These are phyloP conservation scores for Candida gorgasii DNA, from an alignment of 805 yeast genomes.

Conservation along the genomic window DNA sequence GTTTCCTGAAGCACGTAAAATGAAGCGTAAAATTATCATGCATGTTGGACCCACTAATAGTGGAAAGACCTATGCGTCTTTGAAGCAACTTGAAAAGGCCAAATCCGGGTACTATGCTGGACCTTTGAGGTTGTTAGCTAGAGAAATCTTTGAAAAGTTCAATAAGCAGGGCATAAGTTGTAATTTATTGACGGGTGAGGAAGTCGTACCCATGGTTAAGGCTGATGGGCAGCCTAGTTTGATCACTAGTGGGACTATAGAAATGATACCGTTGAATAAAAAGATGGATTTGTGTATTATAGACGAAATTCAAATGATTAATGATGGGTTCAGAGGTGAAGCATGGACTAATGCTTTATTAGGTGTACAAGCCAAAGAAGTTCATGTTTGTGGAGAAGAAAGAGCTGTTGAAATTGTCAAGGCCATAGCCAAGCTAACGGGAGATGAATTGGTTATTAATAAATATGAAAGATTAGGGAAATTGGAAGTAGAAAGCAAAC, in stretches of 20 bases:
- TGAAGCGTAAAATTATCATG: constrained; percentile 78
- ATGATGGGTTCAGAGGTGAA: constrained; percentile 76
- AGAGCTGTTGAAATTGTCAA: constrained; percentile 71
- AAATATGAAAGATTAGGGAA: constrained; percentile 75
- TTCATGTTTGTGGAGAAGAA: constrained; percentile 93
- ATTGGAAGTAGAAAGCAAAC: constrained; percentile 50
- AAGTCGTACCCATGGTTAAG: constrained; percentile 71
- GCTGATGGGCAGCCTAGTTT: constrained; percentile 71
- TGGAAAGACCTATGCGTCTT: constrained; percentile 88
- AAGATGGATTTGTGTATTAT: constrained; percentile 84
- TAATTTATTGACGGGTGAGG: constrained; percentile 95
- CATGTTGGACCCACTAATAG: constrained; percentile 98
- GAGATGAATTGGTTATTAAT: constrained; percentile 76
- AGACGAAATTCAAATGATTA: constrained; percentile 96
- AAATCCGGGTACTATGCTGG: constrained; percentile 90
- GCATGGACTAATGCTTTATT: constrained; percentile 93
- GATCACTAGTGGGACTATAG: constrained; percentile 85
- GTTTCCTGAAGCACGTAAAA: constrained; percentile 82
- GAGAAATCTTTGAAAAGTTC: constrained; percentile 87
- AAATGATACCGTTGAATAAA: constrained; percentile 75
- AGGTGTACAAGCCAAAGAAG: constrained; percentile 81
- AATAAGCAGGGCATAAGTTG: constrained; percentile 66
- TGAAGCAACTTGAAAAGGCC: constrained; percentile 63
- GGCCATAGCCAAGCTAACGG: constrained; percentile 63
- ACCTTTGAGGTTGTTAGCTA: constrained; percentile 84